These are phyloP conservation scores for Neonectria hederae DNA, from an alignment of 2,329 filamentous ascomycete species.

Conservation along the genomic window DNA sequence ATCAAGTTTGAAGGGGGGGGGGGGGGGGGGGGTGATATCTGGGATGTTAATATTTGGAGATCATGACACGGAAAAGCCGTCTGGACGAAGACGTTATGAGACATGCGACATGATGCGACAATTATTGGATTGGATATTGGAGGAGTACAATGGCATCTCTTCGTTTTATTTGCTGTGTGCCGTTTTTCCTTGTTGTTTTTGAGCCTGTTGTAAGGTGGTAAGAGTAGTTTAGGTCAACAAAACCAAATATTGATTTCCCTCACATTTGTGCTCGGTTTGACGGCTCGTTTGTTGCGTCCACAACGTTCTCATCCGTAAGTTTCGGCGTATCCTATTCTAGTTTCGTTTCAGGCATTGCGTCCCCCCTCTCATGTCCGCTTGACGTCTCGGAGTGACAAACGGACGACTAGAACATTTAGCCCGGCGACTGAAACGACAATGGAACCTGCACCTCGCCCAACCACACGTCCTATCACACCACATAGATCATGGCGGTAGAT, in stretches of 20 bases:
- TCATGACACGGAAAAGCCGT: neutral
- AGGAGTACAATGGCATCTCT: conserved; percentile 18
- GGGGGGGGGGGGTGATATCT: conserved; percentile 17
- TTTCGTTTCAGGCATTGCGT: conserved; percentile 13
- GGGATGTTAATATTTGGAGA: conserved; percentile 2
- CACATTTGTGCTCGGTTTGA: neutral
- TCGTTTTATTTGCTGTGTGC: neutral
- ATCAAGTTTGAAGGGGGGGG: conserved; percentile 15
- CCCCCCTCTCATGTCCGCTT: conserved; percentile 18
- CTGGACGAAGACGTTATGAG: conserved; percentile 33
- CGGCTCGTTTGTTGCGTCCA: neutral
- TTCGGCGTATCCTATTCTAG: neutral
- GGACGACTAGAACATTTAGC: neutral
- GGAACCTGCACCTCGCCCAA: neutral
- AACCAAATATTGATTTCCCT: neutral
- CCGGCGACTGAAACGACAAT: conserved; percentile 9
- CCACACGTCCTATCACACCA: neutral
- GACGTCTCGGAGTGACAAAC: conserved; percentile 3
- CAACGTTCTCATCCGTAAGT: neutral
- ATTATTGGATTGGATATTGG: conserved; percentile 7
- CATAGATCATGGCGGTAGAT: neutral
- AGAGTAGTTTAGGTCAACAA: neutral
- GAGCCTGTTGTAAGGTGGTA: neutral
- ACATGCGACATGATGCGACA: conserved; percentile 35
- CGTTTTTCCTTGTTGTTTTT: neutral